These are phyloP conservation scores for Selenicereus undatus DNA, from an alignment of 148 eudicot species.

Conservation along the genomic window DNA sequence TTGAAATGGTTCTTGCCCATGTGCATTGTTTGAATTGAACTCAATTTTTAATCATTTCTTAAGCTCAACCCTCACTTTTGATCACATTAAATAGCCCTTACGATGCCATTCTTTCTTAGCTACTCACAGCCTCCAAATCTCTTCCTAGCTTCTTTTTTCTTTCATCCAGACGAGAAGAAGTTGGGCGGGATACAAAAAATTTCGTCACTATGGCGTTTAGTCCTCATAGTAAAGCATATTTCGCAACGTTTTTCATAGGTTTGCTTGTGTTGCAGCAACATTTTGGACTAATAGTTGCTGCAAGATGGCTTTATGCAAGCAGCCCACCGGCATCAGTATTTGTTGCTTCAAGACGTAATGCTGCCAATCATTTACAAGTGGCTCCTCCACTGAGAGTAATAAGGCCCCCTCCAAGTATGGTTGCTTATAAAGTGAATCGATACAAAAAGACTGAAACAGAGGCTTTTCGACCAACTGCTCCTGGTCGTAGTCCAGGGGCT, in stretches of 20 bases:
- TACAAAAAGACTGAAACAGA: conserved; percentile 33
- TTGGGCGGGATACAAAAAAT: too few species aligned
- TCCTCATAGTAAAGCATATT: background rate
- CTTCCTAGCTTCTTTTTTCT: background rate
- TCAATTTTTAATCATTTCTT: conserved; percentile 9
- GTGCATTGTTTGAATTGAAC: conserved; percentile 17
- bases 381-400: conserved; percentile 19
- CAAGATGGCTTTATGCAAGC: conserved; percentile 16
- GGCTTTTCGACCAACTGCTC: conserved; percentile 50
- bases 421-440: conserved; percentile 26
- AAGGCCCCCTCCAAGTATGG: conserved; percentile 12
- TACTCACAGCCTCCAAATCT: background rate
- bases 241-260: background rate
- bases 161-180: too few species aligned
- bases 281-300: background rate
- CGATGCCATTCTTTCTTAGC: conserved; percentile 21
- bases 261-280: conserved; percentile 6
- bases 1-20: conserved; percentile 10
- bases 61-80: conserved; percentile 8
- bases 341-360: background rate
- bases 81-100: conserved; percentile 33
- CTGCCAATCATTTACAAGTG: background rate
- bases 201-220: background rate
- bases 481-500: conserved; percentile 52
- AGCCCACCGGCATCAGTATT: background rate